Evolutionary conservation across 2,329 filamentous ascomycete genomes (phyloP).

Genomic region (Aureobasidium sp.): DNA sequence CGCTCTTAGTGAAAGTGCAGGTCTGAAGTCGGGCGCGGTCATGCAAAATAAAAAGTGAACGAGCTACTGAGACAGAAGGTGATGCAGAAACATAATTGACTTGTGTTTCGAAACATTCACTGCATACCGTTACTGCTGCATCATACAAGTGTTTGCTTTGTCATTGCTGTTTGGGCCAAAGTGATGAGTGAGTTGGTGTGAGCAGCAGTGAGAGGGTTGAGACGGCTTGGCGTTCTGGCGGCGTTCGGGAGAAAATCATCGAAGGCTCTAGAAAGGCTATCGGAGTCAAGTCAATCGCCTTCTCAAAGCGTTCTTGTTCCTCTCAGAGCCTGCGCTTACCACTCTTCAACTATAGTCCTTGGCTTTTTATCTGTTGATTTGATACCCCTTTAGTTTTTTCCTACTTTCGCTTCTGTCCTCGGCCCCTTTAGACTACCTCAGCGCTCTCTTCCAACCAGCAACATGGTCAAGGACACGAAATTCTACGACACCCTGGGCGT

Average conservation of each 20-base stretch:
- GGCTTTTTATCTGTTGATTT: constrained; percentile 12
- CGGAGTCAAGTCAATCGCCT: constrained; percentile 8
- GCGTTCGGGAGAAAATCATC: constrained; percentile 7
- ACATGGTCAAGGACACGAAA: constrained; percentile 73
- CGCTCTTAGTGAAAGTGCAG: background rate
- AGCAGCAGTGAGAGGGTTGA: background rate
- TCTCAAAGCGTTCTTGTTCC: background rate
- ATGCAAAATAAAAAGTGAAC: background rate
- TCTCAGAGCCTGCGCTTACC: constrained; percentile 13
- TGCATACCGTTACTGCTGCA: background rate
- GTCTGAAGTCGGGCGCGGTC: background rate
- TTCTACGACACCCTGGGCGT: constrained; percentile 74
- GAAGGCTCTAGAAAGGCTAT: constrained; percentile 12
- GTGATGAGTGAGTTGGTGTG: background rate
- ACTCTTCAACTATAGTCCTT: constrained; percentile 7
- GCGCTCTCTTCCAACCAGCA: constrained; percentile 27
- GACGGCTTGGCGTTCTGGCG: constrained; percentile 2
- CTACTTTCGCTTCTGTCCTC: background rate
- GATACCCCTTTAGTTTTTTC: constrained; percentile 10
- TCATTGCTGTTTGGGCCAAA: background rate
- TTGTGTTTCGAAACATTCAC: background rate
- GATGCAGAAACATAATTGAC: background rate
- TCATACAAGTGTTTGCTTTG: background rate
- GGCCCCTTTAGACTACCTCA: background rate
- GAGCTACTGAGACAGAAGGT: background rate